Percentiles rank a stretch among this genome's conserved stretches.
Conservation (phyloP, 106 monocot genomes). For the Dendrobium huoshanense region DNA sequence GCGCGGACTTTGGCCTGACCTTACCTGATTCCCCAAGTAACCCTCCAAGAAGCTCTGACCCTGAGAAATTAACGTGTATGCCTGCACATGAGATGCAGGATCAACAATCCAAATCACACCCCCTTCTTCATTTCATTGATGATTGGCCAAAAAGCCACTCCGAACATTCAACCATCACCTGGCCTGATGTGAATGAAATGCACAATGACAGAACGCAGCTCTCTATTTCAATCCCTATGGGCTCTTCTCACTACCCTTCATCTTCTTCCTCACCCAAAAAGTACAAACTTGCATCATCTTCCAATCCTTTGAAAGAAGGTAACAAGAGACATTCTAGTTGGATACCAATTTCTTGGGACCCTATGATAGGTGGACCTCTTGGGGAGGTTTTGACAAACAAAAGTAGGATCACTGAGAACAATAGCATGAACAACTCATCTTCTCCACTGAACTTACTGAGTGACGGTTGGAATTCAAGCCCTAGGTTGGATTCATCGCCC, state of each 20-base stretch:
- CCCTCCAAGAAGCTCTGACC: conserved; percentile 19
- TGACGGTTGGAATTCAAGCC: conserved; percentile 53
- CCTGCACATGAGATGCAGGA: conserved; percentile 9
- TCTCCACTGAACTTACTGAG: conserved; percentile 49
- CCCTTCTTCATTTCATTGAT: conserved; percentile 58
- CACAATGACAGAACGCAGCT: conserved; percentile 65
- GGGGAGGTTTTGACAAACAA: conserved; percentile 84
- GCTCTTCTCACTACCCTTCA: conserved; percentile 45
- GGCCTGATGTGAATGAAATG: background rate
- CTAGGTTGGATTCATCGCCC: conserved; percentile 50
- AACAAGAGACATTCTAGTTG: conserved; percentile 27
- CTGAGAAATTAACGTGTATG: conserved; percentile 19
- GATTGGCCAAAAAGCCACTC: conserved; percentile 36
- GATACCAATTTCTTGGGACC: conserved; percentile 62
- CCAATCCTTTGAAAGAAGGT: conserved; percentile 2
- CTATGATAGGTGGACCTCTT: conserved; percentile 76
- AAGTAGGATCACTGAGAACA: conserved; percentile 29
- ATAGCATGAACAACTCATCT: conserved; percentile 30
- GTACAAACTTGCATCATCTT: conserved; percentile 38
- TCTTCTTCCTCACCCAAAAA: conserved; percentile 41
- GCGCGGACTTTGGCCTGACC: conserved; percentile 16
- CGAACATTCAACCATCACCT: background rate
- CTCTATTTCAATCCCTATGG: conserved; percentile 70
- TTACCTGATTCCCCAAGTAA: conserved; percentile 12
- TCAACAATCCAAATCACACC: conserved; percentile 19